Conservation (phyloP, 495 filamentous ascomycete species). For the Chaetomium fimeti region DNA sequence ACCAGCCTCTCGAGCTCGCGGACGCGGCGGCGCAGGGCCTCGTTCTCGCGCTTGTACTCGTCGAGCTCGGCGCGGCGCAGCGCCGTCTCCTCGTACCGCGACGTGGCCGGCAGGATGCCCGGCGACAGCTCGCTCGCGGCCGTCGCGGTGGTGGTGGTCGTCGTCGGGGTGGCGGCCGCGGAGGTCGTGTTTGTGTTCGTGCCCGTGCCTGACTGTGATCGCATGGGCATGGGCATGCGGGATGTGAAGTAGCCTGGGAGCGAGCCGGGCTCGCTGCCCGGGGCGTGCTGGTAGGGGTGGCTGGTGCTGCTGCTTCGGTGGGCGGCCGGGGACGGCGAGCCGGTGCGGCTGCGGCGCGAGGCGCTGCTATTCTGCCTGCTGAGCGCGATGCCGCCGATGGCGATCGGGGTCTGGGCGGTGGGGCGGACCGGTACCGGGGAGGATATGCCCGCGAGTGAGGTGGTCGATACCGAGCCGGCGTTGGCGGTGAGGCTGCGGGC, state of each 20-base stretch:
- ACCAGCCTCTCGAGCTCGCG: conserved; percentile 65
- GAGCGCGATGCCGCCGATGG: conserved; percentile 34
- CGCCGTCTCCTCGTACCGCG: conserved; percentile 68
- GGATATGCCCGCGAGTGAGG: conserved; percentile 37
- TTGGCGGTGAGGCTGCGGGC: conserved; percentile 55
- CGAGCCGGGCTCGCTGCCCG: conserved; percentile 22
- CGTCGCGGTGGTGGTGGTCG: not conserved
- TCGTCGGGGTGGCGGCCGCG: conserved; percentile 23
- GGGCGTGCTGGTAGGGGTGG: conserved; percentile 24
- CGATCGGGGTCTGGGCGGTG: conserved; percentile 21
- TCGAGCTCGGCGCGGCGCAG: conserved; percentile 71
- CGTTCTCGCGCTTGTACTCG: conserved; percentile 74
- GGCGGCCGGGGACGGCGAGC: conserved; percentile 39
- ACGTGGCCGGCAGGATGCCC: conserved; percentile 51
- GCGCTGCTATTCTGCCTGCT: conserved; percentile 47
- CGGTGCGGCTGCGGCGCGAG: conserved; percentile 44
- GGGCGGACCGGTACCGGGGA: conserved; percentile 37
- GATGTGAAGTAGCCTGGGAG: conserved; percentile 37
- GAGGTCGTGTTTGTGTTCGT: conserved; percentile 14
- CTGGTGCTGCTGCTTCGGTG: conserved; percentile 25
- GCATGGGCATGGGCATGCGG: conserved; percentile 18
- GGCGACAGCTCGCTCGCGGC: conserved; percentile 42
- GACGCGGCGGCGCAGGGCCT: conserved; percentile 67
- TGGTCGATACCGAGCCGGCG: conserved; percentile 40
- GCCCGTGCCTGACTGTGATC: conserved; percentile 7